phyloP scores from a whole-genome alignment of 2,329 filamentous ascomycete genomes.

The Pseudogymnoascus sp. region DNA sequence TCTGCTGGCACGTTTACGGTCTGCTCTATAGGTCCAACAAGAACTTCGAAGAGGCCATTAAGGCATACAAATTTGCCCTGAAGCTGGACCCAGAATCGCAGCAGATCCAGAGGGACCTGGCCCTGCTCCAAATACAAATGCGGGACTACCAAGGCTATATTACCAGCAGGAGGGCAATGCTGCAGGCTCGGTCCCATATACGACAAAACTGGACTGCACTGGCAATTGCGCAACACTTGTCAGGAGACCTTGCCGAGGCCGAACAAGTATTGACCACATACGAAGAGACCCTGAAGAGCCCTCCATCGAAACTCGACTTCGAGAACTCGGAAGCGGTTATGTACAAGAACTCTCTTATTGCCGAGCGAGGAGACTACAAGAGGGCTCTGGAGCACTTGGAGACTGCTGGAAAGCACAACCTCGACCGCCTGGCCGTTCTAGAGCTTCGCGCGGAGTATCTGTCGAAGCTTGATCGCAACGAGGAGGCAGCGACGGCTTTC shows the following conservation, averaged over 20 bases:
- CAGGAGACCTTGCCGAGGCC: slow-evolving; percentile 77
- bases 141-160: slow-evolving; percentile 92
- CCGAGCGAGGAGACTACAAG: slow-evolving; percentile 76
- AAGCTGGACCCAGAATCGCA: slow-evolving; percentile 87
- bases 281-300: slow-evolving; percentile 83
- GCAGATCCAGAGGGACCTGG: slow-evolving; percentile 91
- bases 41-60: slow-evolving; percentile 98
- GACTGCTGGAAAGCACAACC: slow-evolving; percentile 64
- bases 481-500: slow-evolving; percentile 79
- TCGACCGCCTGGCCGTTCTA: slow-evolving; percentile 79
- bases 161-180: slow-evolving; percentile 79
- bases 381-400: slow-evolving; percentile 84
- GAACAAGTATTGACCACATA: slow-evolving; percentile 89
- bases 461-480: slow-evolving; percentile 65
- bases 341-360: slow-evolving; percentile 94
- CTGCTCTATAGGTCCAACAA: slow-evolving; percentile 87
- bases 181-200: slow-evolving; percentile 72
- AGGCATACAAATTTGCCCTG: slow-evolving; percentile 95
- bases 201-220: slow-evolving; percentile 97
- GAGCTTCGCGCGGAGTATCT: slow-evolving; percentile 84
- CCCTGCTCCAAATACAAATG: slow-evolving; percentile 91
- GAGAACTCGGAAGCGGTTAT: slow-evolving; percentile 91
- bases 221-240: slow-evolving; percentile 84
- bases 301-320: slow-evolving; percentile 70
- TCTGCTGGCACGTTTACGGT: slow-evolving; percentile 99